Evolutionary conservation across 2,329 filamentous ascomycete species (phyloP).

Genomic region (Parastagonospora avenae): DNA sequence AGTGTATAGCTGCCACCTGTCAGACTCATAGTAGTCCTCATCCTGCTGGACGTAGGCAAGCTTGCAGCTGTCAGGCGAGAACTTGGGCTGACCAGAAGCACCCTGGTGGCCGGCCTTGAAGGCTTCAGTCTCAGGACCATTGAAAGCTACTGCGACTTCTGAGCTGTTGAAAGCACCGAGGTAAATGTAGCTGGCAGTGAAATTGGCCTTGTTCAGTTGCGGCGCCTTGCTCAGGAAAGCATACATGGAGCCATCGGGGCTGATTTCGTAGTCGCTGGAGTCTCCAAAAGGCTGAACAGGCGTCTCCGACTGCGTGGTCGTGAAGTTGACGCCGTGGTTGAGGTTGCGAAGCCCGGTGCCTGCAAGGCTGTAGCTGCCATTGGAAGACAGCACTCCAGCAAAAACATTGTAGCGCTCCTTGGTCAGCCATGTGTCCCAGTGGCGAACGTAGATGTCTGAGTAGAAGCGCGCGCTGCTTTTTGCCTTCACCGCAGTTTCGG

Average conservation of each 20-base stretch:
- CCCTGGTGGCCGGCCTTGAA: conserved; percentile 58
- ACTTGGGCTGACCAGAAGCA: conserved; percentile 70
- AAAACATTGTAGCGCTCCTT: conserved; percentile 75
- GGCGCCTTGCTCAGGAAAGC: conserved; percentile 77
- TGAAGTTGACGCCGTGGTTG: conserved; percentile 65
- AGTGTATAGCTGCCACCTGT: conserved; percentile 63
- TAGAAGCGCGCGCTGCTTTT: conserved; percentile 72
- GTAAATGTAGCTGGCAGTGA: conserved; percentile 84
- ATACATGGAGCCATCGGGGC: conserved; percentile 63
- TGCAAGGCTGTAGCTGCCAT: conserved; percentile 32
- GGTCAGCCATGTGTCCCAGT: conserved; percentile 79
- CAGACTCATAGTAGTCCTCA: conserved; percentile 74
- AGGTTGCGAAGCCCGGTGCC: conserved; percentile 54
- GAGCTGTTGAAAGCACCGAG: conserved; percentile 70
- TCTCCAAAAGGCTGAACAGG: conserved; percentile 81
- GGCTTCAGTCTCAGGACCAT: conserved; percentile 37
- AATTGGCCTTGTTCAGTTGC: conserved; percentile 70
- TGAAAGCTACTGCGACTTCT: conserved; percentile 35
- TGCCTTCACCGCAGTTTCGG: conserved; percentile 62
- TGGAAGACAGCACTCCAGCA: conserved; percentile 64
- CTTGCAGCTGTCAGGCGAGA: conserved; percentile 73
- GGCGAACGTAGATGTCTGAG: conserved; percentile 74
- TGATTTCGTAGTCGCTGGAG: conserved; percentile 76
- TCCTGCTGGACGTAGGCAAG: conserved; percentile 79
- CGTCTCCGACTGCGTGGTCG: conserved; percentile 62